Evolutionary conservation across 345 rosid species (phyloP).

Genomic region (Salix purpurea): DNA sequence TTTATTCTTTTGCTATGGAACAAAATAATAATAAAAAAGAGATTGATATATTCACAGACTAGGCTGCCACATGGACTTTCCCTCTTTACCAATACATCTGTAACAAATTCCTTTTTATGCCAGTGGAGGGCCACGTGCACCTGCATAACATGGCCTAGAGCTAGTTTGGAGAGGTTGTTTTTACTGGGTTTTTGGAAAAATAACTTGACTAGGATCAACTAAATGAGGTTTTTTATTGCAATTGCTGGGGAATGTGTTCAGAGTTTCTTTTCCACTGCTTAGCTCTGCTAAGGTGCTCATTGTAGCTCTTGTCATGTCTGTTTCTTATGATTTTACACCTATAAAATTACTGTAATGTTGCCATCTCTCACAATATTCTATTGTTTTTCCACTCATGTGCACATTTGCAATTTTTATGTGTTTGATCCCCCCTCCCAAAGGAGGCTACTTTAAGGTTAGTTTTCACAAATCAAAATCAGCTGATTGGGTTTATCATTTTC

Average conservation of each 20-base stretch:
- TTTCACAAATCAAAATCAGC: not conserved
- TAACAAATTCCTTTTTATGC: not conserved
- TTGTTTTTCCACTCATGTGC: not conserved
- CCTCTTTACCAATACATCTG: not conserved
- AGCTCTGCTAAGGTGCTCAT: not conserved
- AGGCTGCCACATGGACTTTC: not conserved
- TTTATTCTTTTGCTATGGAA: too few species aligned
- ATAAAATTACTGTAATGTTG: too few species aligned
- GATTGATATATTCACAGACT: not conserved
- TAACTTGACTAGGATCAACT: not conserved
- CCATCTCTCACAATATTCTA: too few species aligned
- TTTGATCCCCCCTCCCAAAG: too few species aligned
- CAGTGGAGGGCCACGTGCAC: not conserved
- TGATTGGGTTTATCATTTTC: too few species aligned
- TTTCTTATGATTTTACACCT: too few species aligned
- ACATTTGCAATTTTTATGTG: too few species aligned
- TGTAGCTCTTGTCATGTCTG: too few species aligned
- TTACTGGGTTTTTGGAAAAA: not conserved
- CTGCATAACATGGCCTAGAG: not conserved
- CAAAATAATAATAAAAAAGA: too few species aligned
- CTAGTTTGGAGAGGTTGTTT: not conserved
- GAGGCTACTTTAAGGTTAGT: not conserved
- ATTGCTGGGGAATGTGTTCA: not conserved
- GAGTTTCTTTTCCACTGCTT: not conserved
- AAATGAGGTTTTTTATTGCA: not conserved